Conservation (phyloP, 2,329 filamentous ascomycete genomes). For the Raffaelea albimanens region DNA sequence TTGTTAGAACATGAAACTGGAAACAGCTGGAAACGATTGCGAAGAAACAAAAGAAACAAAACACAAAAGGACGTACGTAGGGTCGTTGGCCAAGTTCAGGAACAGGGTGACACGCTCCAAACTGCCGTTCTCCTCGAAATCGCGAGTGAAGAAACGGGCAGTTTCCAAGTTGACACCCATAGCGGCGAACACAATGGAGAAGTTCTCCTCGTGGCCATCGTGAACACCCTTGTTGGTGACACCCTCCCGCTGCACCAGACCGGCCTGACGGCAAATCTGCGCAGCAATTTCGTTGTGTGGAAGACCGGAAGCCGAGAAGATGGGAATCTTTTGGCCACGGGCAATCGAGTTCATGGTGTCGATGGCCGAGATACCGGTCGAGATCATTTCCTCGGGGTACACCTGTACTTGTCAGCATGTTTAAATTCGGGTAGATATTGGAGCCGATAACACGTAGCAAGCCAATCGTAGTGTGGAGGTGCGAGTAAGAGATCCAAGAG, state of each 20-base stretch:
- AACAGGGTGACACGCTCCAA: conserved; percentile 96
- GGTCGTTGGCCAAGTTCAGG: conserved; percentile 98
- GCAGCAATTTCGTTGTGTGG: conserved; percentile 99
- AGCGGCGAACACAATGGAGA: conserved; percentile 97
- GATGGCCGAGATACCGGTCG: conserved; percentile 97
- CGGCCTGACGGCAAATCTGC: conserved; percentile 95
- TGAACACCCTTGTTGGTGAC: conserved; percentile 87
- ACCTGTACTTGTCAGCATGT: conserved; percentile 45
- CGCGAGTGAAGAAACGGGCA: conserved; percentile 92
- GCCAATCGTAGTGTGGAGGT: no score
- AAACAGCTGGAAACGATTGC: no score
- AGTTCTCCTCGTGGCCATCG: conserved; percentile 97
- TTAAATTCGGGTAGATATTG: background rate
- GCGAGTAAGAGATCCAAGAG: no score
- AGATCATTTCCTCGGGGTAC: conserved; percentile 99
- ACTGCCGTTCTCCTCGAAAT: conserved; percentile 98
- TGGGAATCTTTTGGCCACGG: conserved; percentile 98
- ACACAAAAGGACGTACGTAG: conserved; percentile 56
- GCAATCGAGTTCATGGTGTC: conserved; percentile 98
- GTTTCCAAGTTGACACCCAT: conserved; percentile 99
- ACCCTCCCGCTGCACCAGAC: conserved; percentile 72
- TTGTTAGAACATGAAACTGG: background rate
- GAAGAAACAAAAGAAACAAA: background rate
- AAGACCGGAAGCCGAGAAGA: conserved; percentile 96
- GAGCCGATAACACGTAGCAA: no score